Evolutionary conservation across 225 moss, liverwort and hornwort species (phyloP).

Genomic region (Marchantia paleacea): DNA sequence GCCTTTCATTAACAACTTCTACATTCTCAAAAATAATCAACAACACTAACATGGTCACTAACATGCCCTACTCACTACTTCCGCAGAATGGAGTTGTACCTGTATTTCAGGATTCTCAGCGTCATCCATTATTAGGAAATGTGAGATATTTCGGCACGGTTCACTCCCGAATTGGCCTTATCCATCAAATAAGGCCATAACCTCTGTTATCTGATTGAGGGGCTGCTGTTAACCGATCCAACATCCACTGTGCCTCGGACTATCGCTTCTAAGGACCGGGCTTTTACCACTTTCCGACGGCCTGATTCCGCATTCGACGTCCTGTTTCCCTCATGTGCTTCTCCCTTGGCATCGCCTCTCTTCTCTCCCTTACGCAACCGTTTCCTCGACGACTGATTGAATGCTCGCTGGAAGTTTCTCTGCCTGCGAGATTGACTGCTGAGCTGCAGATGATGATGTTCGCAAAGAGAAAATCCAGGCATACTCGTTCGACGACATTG

Average conservation of each 20-base stretch:
- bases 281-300: slow-evolving; percentile 19
- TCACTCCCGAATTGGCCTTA: not conserved
- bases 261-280: slow-evolving; percentile 23
- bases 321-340: not conserved
- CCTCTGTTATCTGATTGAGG: not conserved
- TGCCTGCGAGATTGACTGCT: slow-evolving; percentile 21
- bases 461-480: slow-evolving; percentile 25
- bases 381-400: slow-evolving; percentile 23
- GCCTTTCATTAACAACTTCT: too few species aligned
- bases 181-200: not conserved
- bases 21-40: too few species aligned
- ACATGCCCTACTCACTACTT: not conserved
- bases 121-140: not conserved
- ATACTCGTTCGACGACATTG: slow-evolving; percentile 22
- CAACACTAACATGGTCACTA: too few species aligned
- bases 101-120: not conserved
- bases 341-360: not conserved
- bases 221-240: not conserved
- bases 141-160: not conserved
- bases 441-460: slow-evolving; percentile 22
- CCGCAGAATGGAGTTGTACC: slow-evolving; percentile 1
- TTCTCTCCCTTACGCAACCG: slow-evolving; percentile 3
- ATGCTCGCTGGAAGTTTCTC: slow-evolving; percentile 20
- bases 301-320: not conserved
- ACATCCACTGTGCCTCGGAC: not conserved